A percentile compares a stretch with the other conserved stretches of the same genome.
Evolutionary conservation across 768 basidiomycete species (phyloP).

Genomic region (Cystofilobasidium macerans): DNA sequence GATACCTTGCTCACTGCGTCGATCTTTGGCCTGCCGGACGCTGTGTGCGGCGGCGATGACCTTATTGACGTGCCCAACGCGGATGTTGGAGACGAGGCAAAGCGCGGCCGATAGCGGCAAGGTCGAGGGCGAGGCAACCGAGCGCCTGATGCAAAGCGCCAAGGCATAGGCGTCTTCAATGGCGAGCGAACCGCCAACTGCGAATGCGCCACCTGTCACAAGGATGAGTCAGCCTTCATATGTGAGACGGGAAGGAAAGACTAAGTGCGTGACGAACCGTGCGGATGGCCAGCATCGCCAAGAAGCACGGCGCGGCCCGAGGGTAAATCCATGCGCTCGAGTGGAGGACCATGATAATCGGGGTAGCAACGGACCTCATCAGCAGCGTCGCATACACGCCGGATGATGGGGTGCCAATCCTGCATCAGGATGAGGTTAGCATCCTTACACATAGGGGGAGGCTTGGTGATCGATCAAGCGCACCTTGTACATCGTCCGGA

Average conservation of each 20-base stretch:
- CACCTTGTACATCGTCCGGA: neutral
- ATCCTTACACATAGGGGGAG: neutral
- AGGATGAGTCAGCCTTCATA: neutral
- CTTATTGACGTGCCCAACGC: neutral
- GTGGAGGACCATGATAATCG: conserved; percentile 5
- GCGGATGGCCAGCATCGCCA: conserved; percentile 10
- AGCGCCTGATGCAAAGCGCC: neutral
- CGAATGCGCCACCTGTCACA: conserved; percentile 7
- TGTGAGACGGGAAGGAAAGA: too few relatives aligned
- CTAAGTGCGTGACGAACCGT: neutral
- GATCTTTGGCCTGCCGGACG: conserved; percentile 1
- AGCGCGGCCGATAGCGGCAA: conserved; percentile 2
- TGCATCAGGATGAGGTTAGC: neutral
- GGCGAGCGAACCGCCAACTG: conserved; percentile 9
- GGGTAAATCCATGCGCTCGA: neutral
- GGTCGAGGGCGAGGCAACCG: neutral
- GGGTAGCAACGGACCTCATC: neutral
- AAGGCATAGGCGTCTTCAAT: conserved; percentile 17
- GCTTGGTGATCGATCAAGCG: neutral
- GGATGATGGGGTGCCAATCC: conserved; percentile 12
- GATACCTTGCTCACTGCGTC: conserved; percentile 1
- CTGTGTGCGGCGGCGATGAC: neutral
- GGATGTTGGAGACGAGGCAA: neutral
- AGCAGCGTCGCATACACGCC: neutral
- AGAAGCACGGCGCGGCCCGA: neutral